These are phyloP conservation scores for Chrysochromulina parva DNA, from an alignment of 78 protist genomes.

Conservation along the genomic window DNA sequence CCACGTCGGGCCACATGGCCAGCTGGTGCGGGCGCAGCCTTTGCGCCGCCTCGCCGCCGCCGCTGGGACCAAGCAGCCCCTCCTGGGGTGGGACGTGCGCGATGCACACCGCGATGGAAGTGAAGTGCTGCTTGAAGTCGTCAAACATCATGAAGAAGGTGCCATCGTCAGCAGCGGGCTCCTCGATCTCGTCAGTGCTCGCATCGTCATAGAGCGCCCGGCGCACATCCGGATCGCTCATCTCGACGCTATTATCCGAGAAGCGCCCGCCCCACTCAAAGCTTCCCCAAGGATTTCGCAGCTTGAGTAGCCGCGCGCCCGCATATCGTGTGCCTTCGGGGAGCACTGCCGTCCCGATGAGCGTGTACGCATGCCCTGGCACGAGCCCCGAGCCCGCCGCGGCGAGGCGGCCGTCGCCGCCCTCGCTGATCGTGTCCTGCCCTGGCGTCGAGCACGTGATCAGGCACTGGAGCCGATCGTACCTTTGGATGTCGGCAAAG, in stretches of 20 bases:
- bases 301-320: background rate
- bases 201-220: background rate
- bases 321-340: too few relatives aligned
- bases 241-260: background rate
- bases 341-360: too few relatives aligned
- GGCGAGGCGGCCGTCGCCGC: background rate
- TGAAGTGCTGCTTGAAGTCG: background rate
- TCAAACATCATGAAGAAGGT: background rate
- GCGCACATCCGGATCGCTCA: background rate
- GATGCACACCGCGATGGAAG: background rate
- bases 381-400: too few relatives aligned
- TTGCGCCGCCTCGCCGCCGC: too few relatives aligned
- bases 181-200: background rate
- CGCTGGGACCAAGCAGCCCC: too few relatives aligned
- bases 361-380: too few relatives aligned
- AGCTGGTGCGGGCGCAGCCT: too few relatives aligned
- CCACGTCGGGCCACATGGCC: too few relatives aligned
- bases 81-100: too few relatives aligned
- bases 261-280: background rate
- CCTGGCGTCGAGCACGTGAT: background rate
- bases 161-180: conserved; percentile 25
- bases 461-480: background rate
- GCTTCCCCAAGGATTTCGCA: conserved; percentile 27
- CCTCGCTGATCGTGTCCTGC: background rate
- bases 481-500: too few relatives aligned